Percentiles rank a stretch among this genome's conserved stretches.
These are phyloP conservation scores for Caryopteris hybrid DNA, from an alignment of 305 asterid species.

Conservation along the genomic window DNA sequence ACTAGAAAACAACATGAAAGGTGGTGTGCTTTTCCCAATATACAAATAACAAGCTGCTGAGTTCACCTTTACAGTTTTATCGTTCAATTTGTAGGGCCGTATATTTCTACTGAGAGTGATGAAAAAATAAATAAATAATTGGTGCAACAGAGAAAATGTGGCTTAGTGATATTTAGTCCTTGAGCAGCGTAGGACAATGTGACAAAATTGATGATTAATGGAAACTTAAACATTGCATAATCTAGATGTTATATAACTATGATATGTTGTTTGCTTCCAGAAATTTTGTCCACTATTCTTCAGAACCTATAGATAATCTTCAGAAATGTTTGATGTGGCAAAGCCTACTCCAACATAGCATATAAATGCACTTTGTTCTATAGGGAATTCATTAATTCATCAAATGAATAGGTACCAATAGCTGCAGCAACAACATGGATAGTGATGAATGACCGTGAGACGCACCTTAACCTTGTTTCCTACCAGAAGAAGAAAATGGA, in stretches of 20 bases:
- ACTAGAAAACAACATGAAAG: neutral
- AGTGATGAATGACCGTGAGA: conserved; percentile 11
- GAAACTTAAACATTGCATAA: neutral
- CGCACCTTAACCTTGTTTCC: conserved; percentile 94
- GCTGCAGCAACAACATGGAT: conserved; percentile 16
- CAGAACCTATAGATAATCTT: neutral
- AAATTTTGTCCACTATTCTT: conserved; percentile 4
- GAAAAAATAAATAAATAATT: neutral
- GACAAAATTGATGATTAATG: neutral
- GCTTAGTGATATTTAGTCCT: neutral
- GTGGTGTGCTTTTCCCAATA: neutral
- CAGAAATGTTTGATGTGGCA: conserved; percentile 6
- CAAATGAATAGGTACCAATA: conserved; percentile 13
- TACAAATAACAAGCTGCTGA: neutral
- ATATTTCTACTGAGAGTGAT: neutral
- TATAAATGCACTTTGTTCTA: neutral
- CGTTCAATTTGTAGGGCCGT: neutral
- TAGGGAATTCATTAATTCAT: conserved; percentile 14
- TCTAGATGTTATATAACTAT: neutral
- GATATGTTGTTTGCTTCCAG: neutral
- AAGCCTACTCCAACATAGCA: conserved; percentile 2
- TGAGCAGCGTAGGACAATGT: conserved; percentile 1
- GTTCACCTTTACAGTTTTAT: neutral
- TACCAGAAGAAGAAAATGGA: conserved; percentile 92
- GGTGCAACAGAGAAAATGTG: neutral